Percentiles rank a stretch among this genome's conserved stretches.
Evolutionary conservation across 2,329 filamentous ascomycete species (phyloP).

Genomic region (Cladosporium colombiae): DNA sequence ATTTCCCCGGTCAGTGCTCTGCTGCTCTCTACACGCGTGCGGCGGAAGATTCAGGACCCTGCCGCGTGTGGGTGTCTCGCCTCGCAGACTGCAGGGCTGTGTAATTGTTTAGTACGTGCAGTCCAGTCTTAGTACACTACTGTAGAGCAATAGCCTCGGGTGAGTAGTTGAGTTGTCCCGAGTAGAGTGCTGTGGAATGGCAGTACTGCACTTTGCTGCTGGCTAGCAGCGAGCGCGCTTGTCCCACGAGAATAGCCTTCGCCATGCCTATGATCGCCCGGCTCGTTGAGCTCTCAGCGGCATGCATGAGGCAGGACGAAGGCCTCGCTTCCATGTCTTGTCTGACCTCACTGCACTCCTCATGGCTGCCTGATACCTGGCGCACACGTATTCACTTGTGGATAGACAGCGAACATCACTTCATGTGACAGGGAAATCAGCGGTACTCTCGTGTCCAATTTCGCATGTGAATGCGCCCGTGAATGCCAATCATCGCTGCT

Average conservation of each 20-base stretch:
- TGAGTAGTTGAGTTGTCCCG: not conserved
- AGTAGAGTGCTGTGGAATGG: not conserved
- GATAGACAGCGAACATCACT: not conserved
- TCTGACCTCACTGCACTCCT: not conserved
- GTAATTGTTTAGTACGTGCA: not conserved
- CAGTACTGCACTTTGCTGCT: not conserved
- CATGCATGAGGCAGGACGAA: not conserved
- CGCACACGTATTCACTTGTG: not conserved
- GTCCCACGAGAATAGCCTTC: not conserved
- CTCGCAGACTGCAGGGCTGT: slow-evolving; percentile 3
- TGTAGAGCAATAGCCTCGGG: not conserved
- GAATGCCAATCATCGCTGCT: not conserved
- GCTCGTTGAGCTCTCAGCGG: slow-evolving; percentile 8
- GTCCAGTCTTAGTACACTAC: not conserved
- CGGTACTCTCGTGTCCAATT: not conserved
- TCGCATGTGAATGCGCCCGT: slow-evolving; percentile 4
- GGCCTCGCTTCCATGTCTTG: not conserved
- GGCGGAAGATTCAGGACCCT: not conserved
- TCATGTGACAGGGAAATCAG: slow-evolving; percentile 3
- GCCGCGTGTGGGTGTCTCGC: slow-evolving; percentile 1
- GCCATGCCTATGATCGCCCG: not conserved
- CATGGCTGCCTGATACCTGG: not conserved
- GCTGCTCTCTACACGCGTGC: not conserved
- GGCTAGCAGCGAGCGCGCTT: not conserved
- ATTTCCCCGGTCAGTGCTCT: slow-evolving; percentile 16